These are phyloP conservation scores for Pyrus hybrid DNA, from an alignment of 331 rosid genomes.

Conservation along the genomic window DNA sequence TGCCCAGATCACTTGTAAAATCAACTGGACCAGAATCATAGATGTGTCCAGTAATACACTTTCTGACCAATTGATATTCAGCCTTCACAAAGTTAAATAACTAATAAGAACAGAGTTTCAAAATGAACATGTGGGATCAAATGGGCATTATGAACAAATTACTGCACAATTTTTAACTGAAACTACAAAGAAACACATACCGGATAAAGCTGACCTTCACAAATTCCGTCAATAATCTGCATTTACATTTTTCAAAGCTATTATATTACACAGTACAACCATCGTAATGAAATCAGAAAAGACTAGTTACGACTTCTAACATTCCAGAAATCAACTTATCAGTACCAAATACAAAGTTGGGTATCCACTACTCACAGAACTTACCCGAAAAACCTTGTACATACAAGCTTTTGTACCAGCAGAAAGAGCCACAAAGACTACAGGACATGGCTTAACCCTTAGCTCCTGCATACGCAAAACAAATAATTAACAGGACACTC, in stretches of 20 bases:
- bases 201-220: constrained; percentile 53
- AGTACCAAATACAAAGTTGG: constrained; percentile 4
- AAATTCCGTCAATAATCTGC: constrained; percentile 84
- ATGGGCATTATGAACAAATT: neutral
- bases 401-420: constrained; percentile 89
- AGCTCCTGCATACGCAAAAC: constrained; percentile 59
- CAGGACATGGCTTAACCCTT: constrained; percentile 56
- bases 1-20: constrained; percentile 85
- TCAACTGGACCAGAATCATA: constrained; percentile 92
- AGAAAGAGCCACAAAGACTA: constrained; percentile 76
- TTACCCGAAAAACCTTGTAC: constrained; percentile 82
- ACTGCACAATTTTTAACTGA: neutral
- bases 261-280: constrained; percentile 11
- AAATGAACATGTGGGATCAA: neutral
- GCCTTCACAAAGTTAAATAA: constrained; percentile 35
- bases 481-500: neutral
- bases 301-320: neutral
- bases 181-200: constrained; percentile 31
- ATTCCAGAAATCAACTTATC: neutral
- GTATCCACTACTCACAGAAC: neutral
- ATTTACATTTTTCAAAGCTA: constrained; percentile 11
- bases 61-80: constrained; percentile 59
- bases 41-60: constrained; percentile 69
- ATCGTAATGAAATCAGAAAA: neutral
- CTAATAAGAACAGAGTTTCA: neutral